These are phyloP conservation scores for Datisca glomerata DNA, from an alignment of 306 rosid genomes.

Conservation along the genomic window DNA sequence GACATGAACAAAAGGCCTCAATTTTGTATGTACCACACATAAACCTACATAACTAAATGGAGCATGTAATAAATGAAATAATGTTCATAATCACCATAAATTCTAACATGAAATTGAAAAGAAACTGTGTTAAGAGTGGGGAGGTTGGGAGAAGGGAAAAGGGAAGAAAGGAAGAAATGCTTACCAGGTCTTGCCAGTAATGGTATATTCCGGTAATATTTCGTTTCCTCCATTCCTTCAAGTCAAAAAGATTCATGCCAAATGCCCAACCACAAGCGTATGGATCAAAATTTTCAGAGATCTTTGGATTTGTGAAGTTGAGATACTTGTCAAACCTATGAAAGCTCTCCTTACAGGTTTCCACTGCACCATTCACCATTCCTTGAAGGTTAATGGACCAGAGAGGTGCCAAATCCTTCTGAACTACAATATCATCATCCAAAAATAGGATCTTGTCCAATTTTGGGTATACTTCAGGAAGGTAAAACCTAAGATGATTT, in stretches of 20 bases:
- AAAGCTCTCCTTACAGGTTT: conserved; percentile 97
- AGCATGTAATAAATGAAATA: too few species aligned
- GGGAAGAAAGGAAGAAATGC: neutral
- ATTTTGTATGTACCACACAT: too few species aligned
- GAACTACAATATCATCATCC: conserved; percentile 96
- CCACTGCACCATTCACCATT: conserved; percentile 98
- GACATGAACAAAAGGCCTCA: too few species aligned
- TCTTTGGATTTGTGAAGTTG: conserved; percentile 76
- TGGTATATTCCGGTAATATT: conserved; percentile 91
- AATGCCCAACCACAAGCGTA: conserved; percentile 98
- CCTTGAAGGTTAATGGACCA: conserved; percentile 87
- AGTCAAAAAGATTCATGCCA: conserved; percentile 92
- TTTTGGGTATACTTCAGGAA: conserved; percentile 91
- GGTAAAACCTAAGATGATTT: conserved; percentile 90
- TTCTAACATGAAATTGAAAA: neutral
- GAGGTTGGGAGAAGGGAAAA: conserved; percentile 8
- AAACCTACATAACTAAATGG: too few species aligned
- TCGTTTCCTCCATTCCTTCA: conserved; percentile 89
- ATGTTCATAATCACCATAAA: too few species aligned
- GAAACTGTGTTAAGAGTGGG: neutral
- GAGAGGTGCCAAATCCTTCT: conserved; percentile 80
- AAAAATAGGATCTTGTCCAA: conserved; percentile 80
- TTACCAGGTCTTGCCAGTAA: conserved; percentile 91
- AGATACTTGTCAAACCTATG: conserved; percentile 97
- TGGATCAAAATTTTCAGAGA: conserved; percentile 73